phyloP scores from a whole-genome alignment of 2,329 filamentous ascomycete species.

The Colletotrichum plurivorum region DNA sequence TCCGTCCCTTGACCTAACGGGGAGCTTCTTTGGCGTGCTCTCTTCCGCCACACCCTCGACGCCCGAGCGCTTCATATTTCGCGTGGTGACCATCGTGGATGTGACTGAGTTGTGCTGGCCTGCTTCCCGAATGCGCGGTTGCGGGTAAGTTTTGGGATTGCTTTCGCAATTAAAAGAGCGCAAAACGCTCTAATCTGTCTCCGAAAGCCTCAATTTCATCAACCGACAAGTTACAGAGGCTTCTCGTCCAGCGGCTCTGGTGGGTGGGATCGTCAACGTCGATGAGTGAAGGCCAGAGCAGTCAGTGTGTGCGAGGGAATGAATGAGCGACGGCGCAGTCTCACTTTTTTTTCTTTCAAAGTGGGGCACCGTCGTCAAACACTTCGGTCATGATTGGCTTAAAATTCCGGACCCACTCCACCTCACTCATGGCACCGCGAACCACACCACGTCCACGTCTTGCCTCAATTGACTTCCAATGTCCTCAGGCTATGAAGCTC shows the following conservation, averaged over 20 bases:
- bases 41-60: slow-evolving; percentile 17
- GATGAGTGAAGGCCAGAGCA: slow-evolving; percentile 12
- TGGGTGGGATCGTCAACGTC: background rate
- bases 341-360: slow-evolving; percentile 34
- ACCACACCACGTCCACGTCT: slow-evolving; percentile 9
- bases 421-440: slow-evolving; percentile 19
- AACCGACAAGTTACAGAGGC: no score
- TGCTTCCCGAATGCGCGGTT: background rate
- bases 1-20: background rate
- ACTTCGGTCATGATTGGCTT: slow-evolving; percentile 23
- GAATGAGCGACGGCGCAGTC: slow-evolving; percentile 24
- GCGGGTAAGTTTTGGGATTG: background rate
- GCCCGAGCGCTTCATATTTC: slow-evolving; percentile 39
- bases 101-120: background rate
- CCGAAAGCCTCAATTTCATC: no score
- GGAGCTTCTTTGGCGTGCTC: slow-evolving; percentile 14
- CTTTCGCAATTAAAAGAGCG: background rate
- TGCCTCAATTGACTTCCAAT: slow-evolving; percentile 11
- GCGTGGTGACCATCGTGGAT: slow-evolving; percentile 40
- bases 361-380: slow-evolving; percentile 24
- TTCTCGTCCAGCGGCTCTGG: background rate
- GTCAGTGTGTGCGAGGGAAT: no score
- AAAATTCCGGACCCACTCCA: slow-evolving; percentile 36
- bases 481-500: background rate
- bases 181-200: no score